Conservation (phyloP, 2,329 filamentous ascomycete species). For the Neurospora crassa region DNA sequence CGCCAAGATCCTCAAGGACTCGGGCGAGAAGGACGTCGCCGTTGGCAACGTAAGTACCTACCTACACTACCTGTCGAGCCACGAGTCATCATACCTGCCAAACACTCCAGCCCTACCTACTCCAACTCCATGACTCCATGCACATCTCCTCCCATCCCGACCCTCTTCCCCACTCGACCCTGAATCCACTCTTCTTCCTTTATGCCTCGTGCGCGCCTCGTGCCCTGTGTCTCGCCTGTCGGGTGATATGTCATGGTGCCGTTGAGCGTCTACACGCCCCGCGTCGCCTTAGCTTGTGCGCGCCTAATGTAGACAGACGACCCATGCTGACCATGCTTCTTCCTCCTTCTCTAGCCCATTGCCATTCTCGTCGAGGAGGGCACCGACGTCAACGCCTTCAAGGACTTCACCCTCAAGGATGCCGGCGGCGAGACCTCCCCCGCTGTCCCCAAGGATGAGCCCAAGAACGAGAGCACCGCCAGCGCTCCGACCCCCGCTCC, state of each 20-base stretch:
- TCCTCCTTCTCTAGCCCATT: slow-evolving; percentile 59
- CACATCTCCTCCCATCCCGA: not conserved
- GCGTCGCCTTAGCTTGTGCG: not conserved
- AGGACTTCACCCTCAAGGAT: slow-evolving; percentile 78
- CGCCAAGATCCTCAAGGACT: slow-evolving; percentile 87
- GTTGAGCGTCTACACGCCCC: not conserved
- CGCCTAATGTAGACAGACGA: not conserved
- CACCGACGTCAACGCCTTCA: slow-evolving; percentile 77
- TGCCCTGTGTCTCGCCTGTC: not conserved
- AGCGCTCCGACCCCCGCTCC: slow-evolving; percentile 49
- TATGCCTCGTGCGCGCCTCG: not conserved
- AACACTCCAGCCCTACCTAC: not conserved
- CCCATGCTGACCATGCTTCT: not conserved
- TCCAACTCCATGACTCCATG: not conserved
- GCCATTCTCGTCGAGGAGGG: slow-evolving; percentile 91
- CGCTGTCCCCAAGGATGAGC: slow-evolving; percentile 55
- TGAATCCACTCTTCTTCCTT: slow-evolving; percentile 1
- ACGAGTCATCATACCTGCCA: not conserved
- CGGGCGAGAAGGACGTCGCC: slow-evolving; percentile 85
- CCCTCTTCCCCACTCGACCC: slow-evolving; percentile 8
- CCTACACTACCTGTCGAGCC: not conserved
- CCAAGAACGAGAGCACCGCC: slow-evolving; percentile 51
- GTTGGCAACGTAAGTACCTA: slow-evolving; percentile 76
- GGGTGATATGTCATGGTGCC: not conserved
- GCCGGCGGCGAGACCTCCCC: slow-evolving; percentile 72